Evolutionary conservation across 371 early-diverging fungal genomes (phyloP).

Genomic region (Mucor sp.): DNA sequence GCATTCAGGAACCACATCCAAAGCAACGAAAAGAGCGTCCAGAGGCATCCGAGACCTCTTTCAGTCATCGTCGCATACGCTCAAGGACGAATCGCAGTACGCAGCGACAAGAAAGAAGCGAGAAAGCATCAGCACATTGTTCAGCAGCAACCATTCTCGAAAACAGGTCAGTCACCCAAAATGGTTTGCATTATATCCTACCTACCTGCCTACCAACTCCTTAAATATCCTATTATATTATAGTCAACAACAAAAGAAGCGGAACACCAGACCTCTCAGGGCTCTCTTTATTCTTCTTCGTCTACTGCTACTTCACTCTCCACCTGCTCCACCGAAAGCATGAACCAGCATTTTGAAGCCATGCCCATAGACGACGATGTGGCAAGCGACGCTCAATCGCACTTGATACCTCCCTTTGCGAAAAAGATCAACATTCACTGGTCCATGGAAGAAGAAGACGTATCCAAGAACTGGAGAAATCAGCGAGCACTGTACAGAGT

Average conservation of each 20-base stretch:
- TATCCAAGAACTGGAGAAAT: background rate
- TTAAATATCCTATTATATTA: background rate
- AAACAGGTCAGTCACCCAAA: slow-evolving; percentile 1
- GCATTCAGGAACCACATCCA: background rate
- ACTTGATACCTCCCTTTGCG: slow-evolving; percentile 4
- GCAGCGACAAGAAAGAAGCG: slow-evolving; percentile 8
- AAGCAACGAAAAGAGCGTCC: background rate
- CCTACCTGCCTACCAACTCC: background rate
- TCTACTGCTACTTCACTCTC: slow-evolving; percentile 2
- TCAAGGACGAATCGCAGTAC: background rate
- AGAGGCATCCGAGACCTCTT: slow-evolving; percentile 13
- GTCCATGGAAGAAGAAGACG: background rate
- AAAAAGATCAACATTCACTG: slow-evolving; percentile 11
- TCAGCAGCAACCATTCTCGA: background rate
- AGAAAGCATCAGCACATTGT: slow-evolving; percentile 5
- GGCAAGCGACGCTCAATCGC: background rate
- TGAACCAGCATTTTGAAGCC: background rate
- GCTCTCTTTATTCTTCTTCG: slow-evolving; percentile 7
- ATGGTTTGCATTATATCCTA: background rate
- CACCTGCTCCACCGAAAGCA: background rate
- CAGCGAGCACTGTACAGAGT: background rate
- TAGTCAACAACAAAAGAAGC: slow-evolving; percentile 4
- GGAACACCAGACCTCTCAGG: slow-evolving; percentile 2
- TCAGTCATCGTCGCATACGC: background rate
- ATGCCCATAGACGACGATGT: background rate